Evolutionary conservation across 1,284 basidiomycete species (phyloP), one percentile per base, ranked within the genome.

Genomic region (Boletus semigastroideus): DNA sequence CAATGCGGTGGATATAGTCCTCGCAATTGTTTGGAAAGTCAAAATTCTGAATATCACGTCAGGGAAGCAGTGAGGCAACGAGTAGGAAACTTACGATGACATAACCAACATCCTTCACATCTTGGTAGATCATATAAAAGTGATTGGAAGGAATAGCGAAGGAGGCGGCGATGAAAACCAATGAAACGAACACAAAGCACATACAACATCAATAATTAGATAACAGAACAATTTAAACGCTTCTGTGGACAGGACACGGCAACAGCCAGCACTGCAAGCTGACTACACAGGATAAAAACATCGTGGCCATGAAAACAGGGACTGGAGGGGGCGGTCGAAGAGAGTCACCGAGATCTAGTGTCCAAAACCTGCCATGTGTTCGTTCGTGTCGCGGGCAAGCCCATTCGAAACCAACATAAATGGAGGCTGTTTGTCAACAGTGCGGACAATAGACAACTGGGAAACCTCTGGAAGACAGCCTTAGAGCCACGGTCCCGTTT

Each of bases 11-110:
- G 51, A 94, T 91, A 70, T 94, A 94, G 72, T 95, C 92, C 76
- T 95, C 93, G 62, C 91, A 94, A 68, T 94, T 94, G 75, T 95
- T 97, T 5, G 95, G 93, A 80, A 97, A 98, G 72, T 97, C 94
- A 72, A 93, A 96, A 78, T 94, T 94, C 89, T 92, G 62, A 63
- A 54, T 47, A 19, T 14, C 33, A 48, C 71, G 48, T 71, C 44
- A 74, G 63, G 47, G 30, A 58, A 38, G 14, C 33, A 34, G 59
- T 52, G 46, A 47, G 53, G 39, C 37, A 36, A 42, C 42, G 30
- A 28, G 34, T 41, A 42, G 38, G 51, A 41, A 50, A 83, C 91
- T 73, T 65, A 94, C 92, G 62, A 92, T 88, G 57, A 92, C 92
- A 74, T 92, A 94, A 58, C 90, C 87, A 62, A 95, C 92, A 75